Evolutionary conservation across 2,329 filamentous ascomycete species (phyloP).

Genomic region (Pezicula radicicola): DNA sequence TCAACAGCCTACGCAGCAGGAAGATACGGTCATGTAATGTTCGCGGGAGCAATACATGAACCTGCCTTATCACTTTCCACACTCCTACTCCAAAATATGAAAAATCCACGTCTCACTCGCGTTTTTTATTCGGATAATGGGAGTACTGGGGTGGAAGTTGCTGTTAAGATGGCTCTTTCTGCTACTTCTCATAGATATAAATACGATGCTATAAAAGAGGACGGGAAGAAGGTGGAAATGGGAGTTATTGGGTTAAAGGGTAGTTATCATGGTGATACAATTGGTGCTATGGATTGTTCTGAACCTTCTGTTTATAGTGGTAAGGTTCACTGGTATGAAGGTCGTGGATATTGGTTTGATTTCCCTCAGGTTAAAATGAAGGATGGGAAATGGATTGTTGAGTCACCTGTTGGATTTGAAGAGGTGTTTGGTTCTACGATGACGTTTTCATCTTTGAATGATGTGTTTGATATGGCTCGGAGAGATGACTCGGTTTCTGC

Average conservation of each 20-base stretch:
- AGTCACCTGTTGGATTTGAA: conserved; percentile 15
- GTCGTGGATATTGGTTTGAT: conserved; percentile 77
- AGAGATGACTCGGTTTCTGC: conserved; percentile 44
- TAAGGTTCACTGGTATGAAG: conserved; percentile 83
- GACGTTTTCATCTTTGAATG: conserved; percentile 38
- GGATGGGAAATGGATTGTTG: conserved; percentile 62
- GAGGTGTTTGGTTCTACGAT: conserved; percentile 8
- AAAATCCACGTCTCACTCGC: conserved; percentile 63
- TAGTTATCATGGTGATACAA: conserved; percentile 84
- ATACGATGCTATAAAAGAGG: conserved; percentile 51
- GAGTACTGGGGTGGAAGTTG: conserved; percentile 80
- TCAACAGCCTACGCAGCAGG: conserved; percentile 79
- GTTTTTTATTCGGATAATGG: conserved; percentile 85
- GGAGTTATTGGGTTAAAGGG: conserved; percentile 73
- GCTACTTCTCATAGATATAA: conserved; percentile 65
- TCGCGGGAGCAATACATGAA: conserved; percentile 75
- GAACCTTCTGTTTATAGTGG: conserved; percentile 77
- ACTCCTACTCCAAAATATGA: conserved; percentile 53
- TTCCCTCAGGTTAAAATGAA: conserved; percentile 69
- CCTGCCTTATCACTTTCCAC: conserved; percentile 71
- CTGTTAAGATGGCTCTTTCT: conserved; percentile 79
- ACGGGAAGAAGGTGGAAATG: conserved; percentile 45
- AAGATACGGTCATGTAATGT: conserved; percentile 86
- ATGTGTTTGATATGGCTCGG: conserved; percentile 57
- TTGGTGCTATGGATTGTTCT: conserved; percentile 82